These are phyloP conservation scores for Vigna hirtella DNA, from an alignment of 306 rosid species.

Conservation along the genomic window DNA sequence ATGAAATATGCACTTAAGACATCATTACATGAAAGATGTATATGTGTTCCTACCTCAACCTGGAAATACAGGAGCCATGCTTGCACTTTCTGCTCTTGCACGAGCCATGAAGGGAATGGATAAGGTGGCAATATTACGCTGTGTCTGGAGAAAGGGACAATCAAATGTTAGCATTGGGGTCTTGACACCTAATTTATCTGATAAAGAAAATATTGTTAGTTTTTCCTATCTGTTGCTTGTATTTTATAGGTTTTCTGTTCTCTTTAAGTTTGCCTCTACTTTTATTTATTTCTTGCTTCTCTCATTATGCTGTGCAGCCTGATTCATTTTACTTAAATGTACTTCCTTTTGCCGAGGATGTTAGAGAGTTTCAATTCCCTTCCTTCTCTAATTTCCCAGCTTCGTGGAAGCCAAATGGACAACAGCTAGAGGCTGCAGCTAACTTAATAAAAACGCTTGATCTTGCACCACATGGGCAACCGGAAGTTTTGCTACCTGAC, in stretches of 20 bases:
- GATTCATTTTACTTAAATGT: conserved; percentile 91
- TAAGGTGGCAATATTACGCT: conserved; percentile 87
- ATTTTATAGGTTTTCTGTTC: neutral
- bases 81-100: conserved; percentile 84
- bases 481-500: conserved; percentile 77
- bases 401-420: conserved; percentile 69
- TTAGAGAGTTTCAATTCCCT: conserved; percentile 89
- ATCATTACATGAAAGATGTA: conserved; percentile 89
- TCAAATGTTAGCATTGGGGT: conserved; percentile 71
- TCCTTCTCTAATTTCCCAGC: conserved; percentile 73
- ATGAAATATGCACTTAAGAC: conserved; percentile 53
- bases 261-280: conserved; percentile 33
- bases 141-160: conserved; percentile 94
- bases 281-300: conserved; percentile 34
- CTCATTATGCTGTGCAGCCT: conserved; percentile 61
- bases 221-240: neutral
- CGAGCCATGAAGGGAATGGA: conserved; percentile 91
- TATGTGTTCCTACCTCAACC: conserved; percentile 77
- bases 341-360: conserved; percentile 89
- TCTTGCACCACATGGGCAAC: conserved; percentile 72
- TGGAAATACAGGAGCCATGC: conserved; percentile 64
- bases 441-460: conserved; percentile 75
- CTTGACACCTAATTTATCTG: conserved; percentile 80
- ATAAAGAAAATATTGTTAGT: conserved; percentile 69
- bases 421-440: conserved; percentile 83